Base-by-base conservation (phyloP, 768 basidiomycete species). In the Obba rivulosa region DNA sequence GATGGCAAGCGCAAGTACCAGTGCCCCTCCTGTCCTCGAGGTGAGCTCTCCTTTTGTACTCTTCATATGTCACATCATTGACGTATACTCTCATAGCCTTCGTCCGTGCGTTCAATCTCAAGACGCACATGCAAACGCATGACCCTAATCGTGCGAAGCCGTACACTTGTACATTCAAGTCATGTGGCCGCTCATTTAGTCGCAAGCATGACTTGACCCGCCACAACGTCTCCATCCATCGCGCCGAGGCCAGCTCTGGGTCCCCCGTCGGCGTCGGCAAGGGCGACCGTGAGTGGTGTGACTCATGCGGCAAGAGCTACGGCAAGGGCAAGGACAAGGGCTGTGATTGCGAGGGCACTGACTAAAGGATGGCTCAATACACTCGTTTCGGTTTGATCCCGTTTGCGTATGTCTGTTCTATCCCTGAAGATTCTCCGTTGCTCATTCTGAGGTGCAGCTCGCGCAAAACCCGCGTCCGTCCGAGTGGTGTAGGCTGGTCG, bases 101-200 rank as follows among this genome's bases (percentile, higher is more conserved):
- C 57, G 93, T 92, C 10, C 76, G 93, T 22, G 92, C 92, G 2
- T 96, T 89, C 68, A 97, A 97, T 60, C 69, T 97, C 49, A 97
- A 97, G 73, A 94, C 93, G 0, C 93, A 96, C 66, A 83, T 89
- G 78, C 86, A 87, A 21, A 97, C 93, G 3, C 93, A 97, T 67
- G 91, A 95, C 63, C 93, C 94, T 20, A 84, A 90, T 66, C 78
- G 93, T 51, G 70, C 85, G 43, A 97, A 95, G 71, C 91, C 92
- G 4, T 87, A 91, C 62, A 77, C 83, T 39, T 97, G 93, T 66
- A 87, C 85, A 37, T 89, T 95, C 67, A 73, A 78, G 37, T 79
- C 82, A 2, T 97, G 93, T 53, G 86, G 85, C 28, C 84, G 93
- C 46, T 90, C 90, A 17, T 97, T 97, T 68, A 92, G 88, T 55